Evolutionary conservation across 2,329 filamentous ascomycete species (phyloP).

Genomic region (Zymoseptoria pseudotritici): DNA sequence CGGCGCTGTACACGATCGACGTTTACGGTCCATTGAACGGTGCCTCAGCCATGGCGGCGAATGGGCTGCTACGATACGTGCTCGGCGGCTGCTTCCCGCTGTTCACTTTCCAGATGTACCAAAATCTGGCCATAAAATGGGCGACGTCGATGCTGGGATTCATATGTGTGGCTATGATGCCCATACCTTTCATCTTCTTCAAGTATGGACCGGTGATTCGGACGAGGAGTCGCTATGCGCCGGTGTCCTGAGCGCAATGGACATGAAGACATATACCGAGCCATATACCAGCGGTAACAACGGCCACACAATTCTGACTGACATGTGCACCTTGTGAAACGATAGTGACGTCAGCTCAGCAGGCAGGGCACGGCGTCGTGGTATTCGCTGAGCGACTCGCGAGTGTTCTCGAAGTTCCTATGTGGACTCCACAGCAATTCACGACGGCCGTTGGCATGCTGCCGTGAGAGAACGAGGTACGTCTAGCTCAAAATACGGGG

Average conservation of each 20-base stretch:
- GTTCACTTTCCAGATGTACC: conserved; percentile 22
- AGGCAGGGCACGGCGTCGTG: too few species aligned
- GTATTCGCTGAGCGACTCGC: too few species aligned
- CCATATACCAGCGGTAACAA: neutral
- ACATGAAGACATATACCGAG: neutral
- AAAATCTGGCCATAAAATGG: conserved; percentile 35
- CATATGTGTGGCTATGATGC: conserved; percentile 31
- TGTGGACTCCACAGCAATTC: neutral
- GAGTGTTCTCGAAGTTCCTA: too few species aligned
- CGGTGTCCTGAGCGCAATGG: neutral
- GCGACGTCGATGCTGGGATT: conserved; percentile 39
- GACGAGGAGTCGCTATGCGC: conserved; percentile 10
- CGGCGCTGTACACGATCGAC: conserved; percentile 45
- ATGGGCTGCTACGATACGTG: conserved; percentile 37
- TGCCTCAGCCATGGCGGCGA: conserved; percentile 54
- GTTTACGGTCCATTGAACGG: conserved; percentile 47
- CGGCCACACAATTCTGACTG: neutral
- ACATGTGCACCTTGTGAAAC: neutral
- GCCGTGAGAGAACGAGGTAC: neutral
- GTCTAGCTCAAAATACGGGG: neutral
- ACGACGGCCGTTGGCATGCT: neutral
- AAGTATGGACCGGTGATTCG: conserved; percentile 24
- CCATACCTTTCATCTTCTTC: conserved; percentile 33
- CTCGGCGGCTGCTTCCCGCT: conserved; percentile 13
- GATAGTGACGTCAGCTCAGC: neutral